These are phyloP conservation scores for Rhizophagus prolifer DNA, from an alignment of 192 early-diverging fungal species.

Conservation along the genomic window DNA sequence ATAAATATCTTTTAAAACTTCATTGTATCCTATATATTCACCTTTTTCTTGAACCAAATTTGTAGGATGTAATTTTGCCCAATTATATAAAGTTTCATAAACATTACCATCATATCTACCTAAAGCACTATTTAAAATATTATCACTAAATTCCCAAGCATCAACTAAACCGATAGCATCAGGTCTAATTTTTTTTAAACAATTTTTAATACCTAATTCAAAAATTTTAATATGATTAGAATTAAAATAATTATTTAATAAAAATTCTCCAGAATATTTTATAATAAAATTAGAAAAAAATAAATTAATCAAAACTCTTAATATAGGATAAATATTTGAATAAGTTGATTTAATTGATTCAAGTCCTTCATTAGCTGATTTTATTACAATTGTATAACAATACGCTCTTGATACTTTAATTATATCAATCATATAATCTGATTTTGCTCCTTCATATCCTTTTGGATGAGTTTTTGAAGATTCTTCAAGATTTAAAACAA, in stretches of 20 bases:
- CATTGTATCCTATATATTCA: neutral
- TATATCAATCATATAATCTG: conserved; percentile 12
- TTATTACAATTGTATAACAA: neutral
- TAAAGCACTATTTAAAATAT: conserved; percentile 79
- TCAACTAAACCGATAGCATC: conserved; percentile 82
- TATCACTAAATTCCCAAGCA: conserved; percentile 82
- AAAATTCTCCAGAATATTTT: conserved; percentile 73
- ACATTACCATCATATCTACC: conserved; percentile 85
- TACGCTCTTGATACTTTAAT: neutral
- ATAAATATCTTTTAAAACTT: conserved; percentile 1
- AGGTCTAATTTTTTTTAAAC: conserved; percentile 60
- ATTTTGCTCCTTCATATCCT: neutral
- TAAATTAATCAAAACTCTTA: neutral
- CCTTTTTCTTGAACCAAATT: neutral
- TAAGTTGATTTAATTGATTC: neutral
- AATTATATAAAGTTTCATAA: conserved; percentile 67
- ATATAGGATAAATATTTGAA: neutral
- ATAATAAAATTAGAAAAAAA: conserved; percentile 58
- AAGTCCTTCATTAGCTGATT: neutral
- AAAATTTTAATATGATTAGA: conserved; percentile 60
- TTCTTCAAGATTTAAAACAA: neutral
- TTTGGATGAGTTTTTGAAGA: neutral
- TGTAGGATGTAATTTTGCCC: conserved; percentile 35
- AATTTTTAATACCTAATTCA: conserved; percentile 51
- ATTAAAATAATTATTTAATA: conserved; percentile 72